Evolutionary conservation across 2,329 filamentous ascomycete genomes (phyloP), one percentile per base, ranked within the genome.

Genomic region (Epichloe bromicola): DNA sequence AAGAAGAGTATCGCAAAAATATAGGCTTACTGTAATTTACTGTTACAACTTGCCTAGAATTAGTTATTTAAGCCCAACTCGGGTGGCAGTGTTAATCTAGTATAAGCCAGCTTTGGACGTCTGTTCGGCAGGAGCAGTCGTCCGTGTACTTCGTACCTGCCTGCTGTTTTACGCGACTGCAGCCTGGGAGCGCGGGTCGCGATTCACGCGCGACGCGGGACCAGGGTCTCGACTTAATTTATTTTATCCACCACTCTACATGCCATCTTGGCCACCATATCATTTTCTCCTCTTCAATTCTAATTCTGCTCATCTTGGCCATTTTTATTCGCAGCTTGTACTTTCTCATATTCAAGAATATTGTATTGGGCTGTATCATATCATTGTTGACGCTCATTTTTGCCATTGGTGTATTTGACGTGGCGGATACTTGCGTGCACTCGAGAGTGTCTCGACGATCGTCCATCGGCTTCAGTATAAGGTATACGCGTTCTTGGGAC

Each of bases 141-240:
- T 30, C 26, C 26, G 1, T 30, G 26, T 30, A 30, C 8, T 30
- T 8, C 26, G 26, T 30, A 30, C 26, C 26, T 30, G 2, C 26
- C 10, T 4, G 30, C 30, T 14, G 11, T 12, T 42, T 42, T 42
- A 42, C 40, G 40, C 40, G 40, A 38, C 10, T 41, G 43, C n/a
- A n/a, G n/a, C 11, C 43, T 5, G 17, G 17, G 34, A 26, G 43
- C 43, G 30, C n/a, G 30, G 45, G 20, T 19, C 40, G 47, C 47
- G 17, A 12, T 39, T 42, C 42, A 49, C 47, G 39, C 47, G 47
- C 38, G 47, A 49, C 47, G 47, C 47, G 47, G 39, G 12, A 33
- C 46, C 26, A 26, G 38, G 46, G 15, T 48, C 15, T 43, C 14
- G 41, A 41, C 15, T 8, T 14, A 34, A 15, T 39, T 37, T 26